Evolutionary conservation across 2,329 filamentous ascomycete genomes (phyloP).

Genomic region (Botrytis fabae): DNA sequence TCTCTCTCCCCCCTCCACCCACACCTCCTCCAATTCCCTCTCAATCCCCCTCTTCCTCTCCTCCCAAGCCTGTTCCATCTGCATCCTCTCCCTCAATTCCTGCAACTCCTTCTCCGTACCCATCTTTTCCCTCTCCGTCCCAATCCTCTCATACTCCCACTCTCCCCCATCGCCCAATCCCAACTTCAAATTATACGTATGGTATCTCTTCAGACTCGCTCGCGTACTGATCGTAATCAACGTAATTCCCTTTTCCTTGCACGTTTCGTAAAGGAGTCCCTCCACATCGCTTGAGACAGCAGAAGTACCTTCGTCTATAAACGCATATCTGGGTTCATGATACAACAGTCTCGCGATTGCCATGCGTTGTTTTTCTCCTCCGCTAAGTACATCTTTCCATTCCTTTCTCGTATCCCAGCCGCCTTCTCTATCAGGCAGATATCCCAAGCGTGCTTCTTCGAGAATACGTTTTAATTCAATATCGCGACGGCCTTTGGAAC

Average conservation of each 20-base stretch:
- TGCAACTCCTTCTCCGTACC: conserved; percentile 88
- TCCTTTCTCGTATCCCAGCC: conserved; percentile 97
- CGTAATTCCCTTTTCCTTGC: conserved; percentile 91
- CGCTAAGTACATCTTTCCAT: conserved; percentile 97
- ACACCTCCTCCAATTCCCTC: conserved; percentile 61
- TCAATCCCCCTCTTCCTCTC: conserved; percentile 77
- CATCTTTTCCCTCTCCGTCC: conserved; percentile 89
- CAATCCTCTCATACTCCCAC: conserved; percentile 93
- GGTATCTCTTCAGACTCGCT: conserved; percentile 92
- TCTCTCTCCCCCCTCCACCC: conserved; percentile 39
- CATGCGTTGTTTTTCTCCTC: conserved; percentile 96
- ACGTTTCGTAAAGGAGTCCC: conserved; percentile 86
- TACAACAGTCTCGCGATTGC: conserved; percentile 88
- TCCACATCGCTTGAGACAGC: conserved; percentile 95
- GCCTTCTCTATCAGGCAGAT: conserved; percentile 87
- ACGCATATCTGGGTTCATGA: conserved; percentile 90
- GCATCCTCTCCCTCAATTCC: conserved; percentile 76
- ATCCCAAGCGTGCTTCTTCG: conserved; percentile 81
- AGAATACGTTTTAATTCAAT: conserved; percentile 75
- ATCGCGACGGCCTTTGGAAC: conserved; percentile 74
- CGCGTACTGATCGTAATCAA: conserved; percentile 95
- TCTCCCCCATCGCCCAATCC: conserved; percentile 77
- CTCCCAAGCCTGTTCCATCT: conserved; percentile 84
- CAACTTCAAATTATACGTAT: conserved; percentile 85
- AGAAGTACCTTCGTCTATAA: conserved; percentile 93